Base-by-base conservation (phyloP, 179 eudicot species). In the Spergularia azorica region DNA sequence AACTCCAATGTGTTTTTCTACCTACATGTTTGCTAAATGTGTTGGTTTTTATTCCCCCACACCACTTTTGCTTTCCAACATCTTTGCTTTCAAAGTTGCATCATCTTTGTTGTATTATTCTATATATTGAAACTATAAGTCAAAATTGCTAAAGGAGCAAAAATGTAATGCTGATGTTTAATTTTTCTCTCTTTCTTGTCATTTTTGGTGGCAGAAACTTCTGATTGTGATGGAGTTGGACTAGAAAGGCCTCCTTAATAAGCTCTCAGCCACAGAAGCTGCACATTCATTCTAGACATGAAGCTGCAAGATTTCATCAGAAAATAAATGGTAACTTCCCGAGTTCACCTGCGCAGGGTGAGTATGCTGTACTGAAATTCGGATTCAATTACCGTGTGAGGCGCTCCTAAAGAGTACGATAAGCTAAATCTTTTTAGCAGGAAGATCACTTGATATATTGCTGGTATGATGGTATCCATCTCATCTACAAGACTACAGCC, bases 401-500 rank as follows among this genome's bases (percentile, higher is more conserved):
- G 67, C 62, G 9, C 51, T 65, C 67, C 75, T 26, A n/a, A 26
- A 26, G 32, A 26, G 0, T 26, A 26, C 32, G 32, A 81, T 59
- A 52, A 43, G 70, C 74, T 56, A 51, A 48, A 63, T 76, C 82
- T 79, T 86, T 84, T 60, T 84, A 86, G 89, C 88, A 79, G 89
- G 83, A 77, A 78, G 15, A 75, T 87, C 86, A 86, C 89, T 86
- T 79, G 46, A 55, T 26, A 26, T 26, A 26, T 26, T 26, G 32
- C 32, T 57, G 41, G 48, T 43, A 43, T 80, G 20, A 74, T 63
- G 75, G 75, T 76, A 39, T 75, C 67, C 74, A 72, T 83, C 79
- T 74, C 81, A 67, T 80, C 69, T 48, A 70, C 80, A 63, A 71
- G 32, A 26, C 32, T 26, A 26, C 32, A 71, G 73, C 72, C 75